These are phyloP conservation scores for Lepidium sativum DNA, from an alignment of 345 rosid species.

Conservation along the genomic window DNA sequence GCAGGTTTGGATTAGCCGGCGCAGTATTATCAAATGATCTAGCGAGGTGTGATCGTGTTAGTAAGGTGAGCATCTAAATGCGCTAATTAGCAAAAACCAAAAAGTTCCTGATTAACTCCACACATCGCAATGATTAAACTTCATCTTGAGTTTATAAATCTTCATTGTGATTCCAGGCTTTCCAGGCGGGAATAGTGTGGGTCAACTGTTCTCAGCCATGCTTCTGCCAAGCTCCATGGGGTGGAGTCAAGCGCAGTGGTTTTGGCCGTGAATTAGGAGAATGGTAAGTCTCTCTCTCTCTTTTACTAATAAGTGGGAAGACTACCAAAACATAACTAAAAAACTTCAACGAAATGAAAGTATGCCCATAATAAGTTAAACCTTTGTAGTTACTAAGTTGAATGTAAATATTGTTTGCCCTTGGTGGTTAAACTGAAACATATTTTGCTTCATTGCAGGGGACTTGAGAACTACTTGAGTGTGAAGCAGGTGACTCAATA, in stretches of 20 bases:
- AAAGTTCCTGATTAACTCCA: too few species aligned
- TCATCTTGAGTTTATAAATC: not conserved
- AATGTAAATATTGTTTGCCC: not conserved
- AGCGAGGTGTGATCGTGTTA: constrained; percentile 90
- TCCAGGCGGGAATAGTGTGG: constrained; percentile 85
- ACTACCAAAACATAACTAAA: not conserved
- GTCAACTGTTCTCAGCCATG: constrained; percentile 97
- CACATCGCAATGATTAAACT: not conserved
- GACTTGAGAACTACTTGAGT: constrained; percentile 77
- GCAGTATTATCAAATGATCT: constrained; percentile 88
- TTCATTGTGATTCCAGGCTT: constrained; percentile 41
- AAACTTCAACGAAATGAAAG: not conserved
- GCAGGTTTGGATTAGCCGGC: constrained; percentile 73
- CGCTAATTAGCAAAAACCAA: too few species aligned
- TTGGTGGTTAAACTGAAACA: constrained; percentile 1
- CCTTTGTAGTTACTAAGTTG: not conserved
- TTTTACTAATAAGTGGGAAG: not conserved
- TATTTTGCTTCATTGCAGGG: constrained; percentile 42
- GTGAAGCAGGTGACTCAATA: constrained; percentile 93
- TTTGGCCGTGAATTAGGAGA: constrained; percentile 98
- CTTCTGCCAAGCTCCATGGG: constrained; percentile 98
- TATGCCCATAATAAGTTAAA: not conserved
- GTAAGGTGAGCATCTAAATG: constrained; percentile 49
- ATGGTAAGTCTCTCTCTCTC: constrained; percentile 57
- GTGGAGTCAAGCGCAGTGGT: constrained; percentile 92